These are phyloP conservation scores for Bipolaris oryzae DNA, from an alignment of 2,329 filamentous ascomycete species.

Conservation along the genomic window DNA sequence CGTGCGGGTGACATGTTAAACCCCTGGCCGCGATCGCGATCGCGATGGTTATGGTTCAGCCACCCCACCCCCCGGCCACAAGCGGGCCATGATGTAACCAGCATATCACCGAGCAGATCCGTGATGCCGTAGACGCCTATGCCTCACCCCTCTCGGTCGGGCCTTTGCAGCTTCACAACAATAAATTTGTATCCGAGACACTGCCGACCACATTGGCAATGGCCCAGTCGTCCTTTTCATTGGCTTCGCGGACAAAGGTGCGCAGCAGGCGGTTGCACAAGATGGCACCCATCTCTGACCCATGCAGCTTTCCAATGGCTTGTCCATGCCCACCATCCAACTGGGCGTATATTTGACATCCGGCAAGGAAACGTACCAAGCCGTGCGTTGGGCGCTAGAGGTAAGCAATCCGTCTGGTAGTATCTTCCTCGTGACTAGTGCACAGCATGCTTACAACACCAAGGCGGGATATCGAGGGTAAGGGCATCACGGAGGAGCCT, in stretches of 20 bases:
- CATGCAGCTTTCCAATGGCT: constrained; percentile 61
- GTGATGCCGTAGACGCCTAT: constrained; percentile 14
- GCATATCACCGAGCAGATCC: constrained; percentile 36
- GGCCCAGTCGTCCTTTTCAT: constrained; percentile 47
- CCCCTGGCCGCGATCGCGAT: background rate
- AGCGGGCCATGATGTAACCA: constrained; percentile 34
- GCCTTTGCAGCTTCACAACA: constrained; percentile 35
- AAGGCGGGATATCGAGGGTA: constrained; percentile 57
- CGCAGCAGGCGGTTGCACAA: constrained; percentile 8
- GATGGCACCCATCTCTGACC: constrained; percentile 25
- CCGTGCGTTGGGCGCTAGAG: constrained; percentile 64
- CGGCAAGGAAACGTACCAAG: constrained; percentile 62
- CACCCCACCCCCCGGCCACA: constrained; percentile 5
- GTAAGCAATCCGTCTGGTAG: constrained; percentile 41
- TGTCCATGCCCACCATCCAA: constrained; percentile 72
- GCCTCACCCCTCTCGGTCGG: constrained; percentile 26
- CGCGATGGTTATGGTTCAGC: constrained; percentile 7
- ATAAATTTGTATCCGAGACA: constrained; percentile 22
- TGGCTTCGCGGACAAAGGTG: constrained; percentile 53
- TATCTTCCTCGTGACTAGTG: constrained; percentile 17
- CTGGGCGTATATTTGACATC: constrained; percentile 76
- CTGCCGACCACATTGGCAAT: constrained; percentile 28
- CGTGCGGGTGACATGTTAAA: background rate
- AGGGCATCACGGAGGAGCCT: constrained; percentile 24
- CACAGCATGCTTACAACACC: constrained; percentile 27